Evolutionary conservation across 1,284 basidiomycete genomes (phyloP).

Genomic region (Papiliotrema terrestris): DNA sequence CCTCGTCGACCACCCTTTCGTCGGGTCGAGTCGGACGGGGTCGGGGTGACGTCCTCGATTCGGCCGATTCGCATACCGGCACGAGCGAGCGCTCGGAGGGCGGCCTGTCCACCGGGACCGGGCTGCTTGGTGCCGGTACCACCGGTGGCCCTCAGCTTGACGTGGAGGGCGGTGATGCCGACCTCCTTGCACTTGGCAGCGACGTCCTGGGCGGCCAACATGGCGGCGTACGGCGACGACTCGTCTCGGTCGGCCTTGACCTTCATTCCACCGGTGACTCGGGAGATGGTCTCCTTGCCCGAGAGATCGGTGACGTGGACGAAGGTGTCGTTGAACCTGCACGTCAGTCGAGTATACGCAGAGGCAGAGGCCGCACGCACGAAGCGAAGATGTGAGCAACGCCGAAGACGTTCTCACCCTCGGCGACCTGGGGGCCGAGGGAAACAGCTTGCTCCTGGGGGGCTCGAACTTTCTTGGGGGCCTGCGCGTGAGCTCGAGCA

Average conservation of each 20-base stretch:
- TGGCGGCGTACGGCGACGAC: conserved; percentile 96
- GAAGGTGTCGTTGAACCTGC: conserved; percentile 95
- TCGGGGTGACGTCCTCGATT: conserved; percentile 93
- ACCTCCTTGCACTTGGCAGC: conserved; percentile 96
- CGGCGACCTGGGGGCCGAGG: conserved; percentile 89
- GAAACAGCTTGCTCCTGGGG: conserved; percentile 77
- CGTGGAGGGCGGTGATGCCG: conserved; percentile 85
- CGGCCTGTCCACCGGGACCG: conserved; percentile 96
- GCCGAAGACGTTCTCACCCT: conserved; percentile 92
- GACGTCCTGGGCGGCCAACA: conserved; percentile 98
- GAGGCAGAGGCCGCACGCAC: conserved; percentile 34
- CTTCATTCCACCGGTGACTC: conserved; percentile 99
- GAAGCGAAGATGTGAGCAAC: conserved; percentile 96
- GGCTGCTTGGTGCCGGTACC: conserved; percentile 99
- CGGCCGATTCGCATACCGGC: conserved; percentile 98
- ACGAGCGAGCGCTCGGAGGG: conserved; percentile 96
- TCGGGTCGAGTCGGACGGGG: conserved; percentile 95
- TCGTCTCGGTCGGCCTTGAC: conserved; percentile 99
- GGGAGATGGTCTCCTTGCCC: conserved; percentile 97
- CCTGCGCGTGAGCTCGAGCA: conserved; percentile 12
- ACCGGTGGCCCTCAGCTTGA: conserved; percentile 94
- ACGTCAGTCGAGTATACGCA: not conserved
- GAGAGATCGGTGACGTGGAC: conserved; percentile 99
- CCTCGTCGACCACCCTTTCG: conserved; percentile 99
- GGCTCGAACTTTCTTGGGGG: conserved; percentile 52